These are phyloP conservation scores for Panaeolus papilionaceus DNA, from an alignment of 768 basidiomycete genomes.

Conservation along the genomic window DNA sequence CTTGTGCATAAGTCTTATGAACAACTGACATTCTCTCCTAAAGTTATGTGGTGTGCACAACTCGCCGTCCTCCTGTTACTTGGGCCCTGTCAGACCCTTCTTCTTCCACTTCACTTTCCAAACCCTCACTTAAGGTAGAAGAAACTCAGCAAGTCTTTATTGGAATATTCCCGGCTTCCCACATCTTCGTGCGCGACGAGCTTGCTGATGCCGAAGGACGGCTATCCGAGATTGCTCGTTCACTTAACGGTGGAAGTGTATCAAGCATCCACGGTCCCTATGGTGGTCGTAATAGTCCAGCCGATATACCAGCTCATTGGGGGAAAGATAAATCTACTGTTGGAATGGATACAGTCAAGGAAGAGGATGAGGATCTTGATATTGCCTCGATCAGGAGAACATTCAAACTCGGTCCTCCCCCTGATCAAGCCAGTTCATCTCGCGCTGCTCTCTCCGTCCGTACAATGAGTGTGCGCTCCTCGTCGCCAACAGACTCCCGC, in stretches of 20 bases:
- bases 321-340: slow-evolving; percentile 48
- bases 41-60: slow-evolving; percentile 89
- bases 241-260: slow-evolving; percentile 47
- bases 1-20: slow-evolving; percentile 19
- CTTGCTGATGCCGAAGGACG: slow-evolving; percentile 88
- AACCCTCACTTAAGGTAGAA: slow-evolving; percentile 64
- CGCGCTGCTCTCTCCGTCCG: slow-evolving; percentile 78
- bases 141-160: slow-evolving; percentile 90
- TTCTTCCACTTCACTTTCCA: slow-evolving; percentile 45
- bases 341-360: slow-evolving; percentile 62
- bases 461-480: slow-evolving; percentile 76
- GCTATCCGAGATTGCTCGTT: slow-evolving; percentile 75
- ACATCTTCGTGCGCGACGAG: slow-evolving; percentile 87
- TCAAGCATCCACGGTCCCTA: slow-evolving; percentile 34
- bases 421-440: slow-evolving; percentile 76
- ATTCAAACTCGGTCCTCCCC: slow-evolving; percentile 75
- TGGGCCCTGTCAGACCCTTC: slow-evolving; percentile 71
- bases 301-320: slow-evolving; percentile 54
- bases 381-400: slow-evolving; percentile 55
- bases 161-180: slow-evolving; percentile 92
- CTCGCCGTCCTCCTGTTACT: slow-evolving; percentile 72
- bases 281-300: slow-evolving; percentile 48
- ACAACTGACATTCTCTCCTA: slow-evolving; percentile 16
- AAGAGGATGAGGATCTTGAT: slow-evolving; percentile 66
- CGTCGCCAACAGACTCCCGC: slow-evolving; percentile 69